A percentile compares a stretch with the other conserved stretches of the same genome.
phyloP scores from a whole-genome alignment of 495 filamentous ascomycete species.

The Elasticomyces elasticus region DNA sequence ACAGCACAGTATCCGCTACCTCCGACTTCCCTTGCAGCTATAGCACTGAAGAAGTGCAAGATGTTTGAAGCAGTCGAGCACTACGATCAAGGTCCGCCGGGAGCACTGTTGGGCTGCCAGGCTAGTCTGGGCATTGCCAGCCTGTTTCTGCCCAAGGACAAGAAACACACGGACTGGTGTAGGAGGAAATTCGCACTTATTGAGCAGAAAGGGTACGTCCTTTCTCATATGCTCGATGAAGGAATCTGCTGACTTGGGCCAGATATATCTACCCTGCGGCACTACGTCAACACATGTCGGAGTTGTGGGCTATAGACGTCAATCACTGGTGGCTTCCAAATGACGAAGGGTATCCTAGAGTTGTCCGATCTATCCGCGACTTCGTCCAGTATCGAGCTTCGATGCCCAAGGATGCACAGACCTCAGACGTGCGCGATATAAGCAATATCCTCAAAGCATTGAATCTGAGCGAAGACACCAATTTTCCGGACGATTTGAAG shows the following conservation, averaged over 20 bases:
- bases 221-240: not conserved
- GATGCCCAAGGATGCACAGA: slow-evolving; percentile 50
- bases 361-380: slow-evolving; percentile 64
- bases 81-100: slow-evolving; percentile 60
- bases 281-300: slow-evolving; percentile 63
- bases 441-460: slow-evolving; percentile 51
- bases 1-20: slow-evolving; percentile 42
- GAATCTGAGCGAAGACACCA: slow-evolving; percentile 3
- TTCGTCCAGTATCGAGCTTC: slow-evolving; percentile 61
- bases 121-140: slow-evolving; percentile 65
- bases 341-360: slow-evolving; percentile 58
- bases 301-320: slow-evolving; percentile 58
- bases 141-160: slow-evolving; percentile 66
- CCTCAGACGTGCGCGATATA: slow-evolving; percentile 63
- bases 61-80: slow-evolving; percentile 66
- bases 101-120: slow-evolving; percentile 61
- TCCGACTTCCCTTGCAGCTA: slow-evolving; percentile 42
- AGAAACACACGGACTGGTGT: slow-evolving; percentile 69
- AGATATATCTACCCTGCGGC: slow-evolving; percentile 75
- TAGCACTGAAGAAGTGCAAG: slow-evolving; percentile 62
- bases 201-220: slow-evolving; percentile 71
- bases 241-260: slow-evolving; percentile 14
- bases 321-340: slow-evolving; percentile 81
- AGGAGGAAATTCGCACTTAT: slow-evolving; percentile 67
- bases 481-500: not conserved